Evolutionary conservation across 2,329 filamentous ascomycete genomes (phyloP).

Genomic region (Aspergillus texensis): DNA sequence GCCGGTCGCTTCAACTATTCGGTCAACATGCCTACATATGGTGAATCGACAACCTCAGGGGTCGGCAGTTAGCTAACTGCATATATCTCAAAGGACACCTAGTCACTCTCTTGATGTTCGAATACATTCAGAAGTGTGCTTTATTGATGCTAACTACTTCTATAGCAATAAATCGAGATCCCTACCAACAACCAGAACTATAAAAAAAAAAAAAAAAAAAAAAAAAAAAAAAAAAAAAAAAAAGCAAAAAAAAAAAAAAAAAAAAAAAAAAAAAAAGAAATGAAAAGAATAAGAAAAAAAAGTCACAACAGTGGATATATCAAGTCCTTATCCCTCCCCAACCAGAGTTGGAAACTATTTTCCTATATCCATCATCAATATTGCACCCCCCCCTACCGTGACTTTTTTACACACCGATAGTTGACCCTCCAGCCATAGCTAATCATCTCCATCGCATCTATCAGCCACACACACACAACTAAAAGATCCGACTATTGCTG

Average conservation of each 20-base stretch:
- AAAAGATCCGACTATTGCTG: neutral
- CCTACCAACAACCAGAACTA: neutral
- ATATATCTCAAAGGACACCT: no score
- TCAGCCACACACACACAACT: neutral
- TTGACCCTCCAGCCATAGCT: neutral
- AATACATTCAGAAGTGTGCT: no score
- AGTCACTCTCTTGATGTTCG: no score
- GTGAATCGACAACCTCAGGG: no score
- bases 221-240: neutral
- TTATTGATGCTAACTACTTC: no score
- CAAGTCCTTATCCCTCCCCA: conserved; percentile 15
- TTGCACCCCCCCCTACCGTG: neutral
- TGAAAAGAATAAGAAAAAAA: no score
- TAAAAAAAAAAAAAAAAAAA: neutral
- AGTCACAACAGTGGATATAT: conserved; percentile 26
- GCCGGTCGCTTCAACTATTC: no score
- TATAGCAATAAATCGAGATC: neutral
- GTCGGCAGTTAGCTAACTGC: no score
- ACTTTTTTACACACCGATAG: conserved; percentile 8
- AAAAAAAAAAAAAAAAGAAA: neutral
- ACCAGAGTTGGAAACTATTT: neutral
- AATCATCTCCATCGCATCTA: neutral
- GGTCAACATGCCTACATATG: no score
- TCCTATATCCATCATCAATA: conserved; percentile 1
- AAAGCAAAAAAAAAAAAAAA: neutral